phyloP scores from a whole-genome alignment of 306 rosid species.

The Pyrus communis region DNA sequence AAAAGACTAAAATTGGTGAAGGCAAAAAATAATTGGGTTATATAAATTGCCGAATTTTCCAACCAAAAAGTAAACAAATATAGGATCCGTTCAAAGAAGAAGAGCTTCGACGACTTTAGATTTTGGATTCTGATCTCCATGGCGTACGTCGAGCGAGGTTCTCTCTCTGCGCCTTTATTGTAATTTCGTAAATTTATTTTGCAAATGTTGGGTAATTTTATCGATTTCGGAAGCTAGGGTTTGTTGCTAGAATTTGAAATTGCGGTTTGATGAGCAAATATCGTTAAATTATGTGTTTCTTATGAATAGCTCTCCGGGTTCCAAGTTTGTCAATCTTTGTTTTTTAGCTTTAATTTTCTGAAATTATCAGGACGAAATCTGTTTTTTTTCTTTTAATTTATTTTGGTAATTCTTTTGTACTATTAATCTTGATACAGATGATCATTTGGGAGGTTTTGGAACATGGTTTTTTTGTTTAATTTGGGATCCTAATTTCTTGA shows the following conservation, averaged over 20 bases:
- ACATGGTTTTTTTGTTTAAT: not conserved
- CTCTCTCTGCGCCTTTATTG: not conserved
- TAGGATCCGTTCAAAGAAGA: not conserved
- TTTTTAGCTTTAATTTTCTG: not conserved
- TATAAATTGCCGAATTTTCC: not conserved
- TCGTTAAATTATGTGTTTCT: not conserved
- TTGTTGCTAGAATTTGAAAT: not conserved
- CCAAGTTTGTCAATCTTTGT: not conserved
- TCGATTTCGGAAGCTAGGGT: not conserved
- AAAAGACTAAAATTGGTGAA: not conserved
- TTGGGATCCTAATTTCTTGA: not conserved
- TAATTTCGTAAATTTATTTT: not conserved
- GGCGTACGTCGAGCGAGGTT: conserved; percentile 56
- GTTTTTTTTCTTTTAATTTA: not conserved
- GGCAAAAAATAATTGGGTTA: not conserved
- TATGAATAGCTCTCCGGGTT: not conserved
- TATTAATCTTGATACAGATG: not conserved
- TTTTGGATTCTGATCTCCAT: conserved; percentile 7
- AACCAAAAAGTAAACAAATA: too few species aligned
- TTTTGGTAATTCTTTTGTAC: not conserved
- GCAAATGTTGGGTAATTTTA: not conserved
- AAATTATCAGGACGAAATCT: not conserved
- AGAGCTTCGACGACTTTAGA: not conserved
- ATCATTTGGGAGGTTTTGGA: not conserved
- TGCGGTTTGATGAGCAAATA: not conserved